phyloP scores from a whole-genome alignment of 169 alveolate genomes.

The Miamiensis avidus region DNA sequence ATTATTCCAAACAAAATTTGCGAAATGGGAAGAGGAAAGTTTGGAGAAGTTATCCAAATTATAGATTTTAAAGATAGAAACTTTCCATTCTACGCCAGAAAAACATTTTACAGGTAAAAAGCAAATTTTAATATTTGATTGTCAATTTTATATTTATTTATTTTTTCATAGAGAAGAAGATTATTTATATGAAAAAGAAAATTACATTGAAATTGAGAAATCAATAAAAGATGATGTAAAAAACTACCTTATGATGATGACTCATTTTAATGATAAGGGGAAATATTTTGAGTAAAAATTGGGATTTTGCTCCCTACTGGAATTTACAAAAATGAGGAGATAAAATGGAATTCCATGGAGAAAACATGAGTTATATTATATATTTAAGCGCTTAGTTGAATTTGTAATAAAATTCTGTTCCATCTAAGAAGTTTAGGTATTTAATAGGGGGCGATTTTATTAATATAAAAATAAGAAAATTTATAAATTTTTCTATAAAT shows the following conservation, averaged over 20 bases:
- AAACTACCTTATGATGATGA: neutral
- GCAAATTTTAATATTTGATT: too few relatives aligned
- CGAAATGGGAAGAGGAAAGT: neutral
- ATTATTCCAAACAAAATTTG: neutral
- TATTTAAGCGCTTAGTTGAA: neutral
- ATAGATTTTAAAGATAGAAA: neutral
- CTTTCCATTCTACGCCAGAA: neutral
- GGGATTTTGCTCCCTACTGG: neutral
- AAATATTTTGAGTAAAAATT: too few relatives aligned
- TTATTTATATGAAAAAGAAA: neutral
- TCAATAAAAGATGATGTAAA: neutral
- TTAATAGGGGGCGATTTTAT: too few relatives aligned
- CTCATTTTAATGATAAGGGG: neutral
- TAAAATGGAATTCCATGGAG: neutral
- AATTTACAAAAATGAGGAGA: neutral
- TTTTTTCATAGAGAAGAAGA: too few relatives aligned
- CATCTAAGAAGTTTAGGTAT: neutral
- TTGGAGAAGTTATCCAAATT: neutral
- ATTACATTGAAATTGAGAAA: neutral
- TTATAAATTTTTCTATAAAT: too few relatives aligned
- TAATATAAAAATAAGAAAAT: too few relatives aligned
- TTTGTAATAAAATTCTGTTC: neutral
- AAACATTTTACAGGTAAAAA: neutral
- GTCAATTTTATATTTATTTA: too few relatives aligned
- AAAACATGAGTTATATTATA: neutral